Conservation (phyloP, 2,329 filamentous ascomycete species). For the Pyrenochaeta sp. region DNA sequence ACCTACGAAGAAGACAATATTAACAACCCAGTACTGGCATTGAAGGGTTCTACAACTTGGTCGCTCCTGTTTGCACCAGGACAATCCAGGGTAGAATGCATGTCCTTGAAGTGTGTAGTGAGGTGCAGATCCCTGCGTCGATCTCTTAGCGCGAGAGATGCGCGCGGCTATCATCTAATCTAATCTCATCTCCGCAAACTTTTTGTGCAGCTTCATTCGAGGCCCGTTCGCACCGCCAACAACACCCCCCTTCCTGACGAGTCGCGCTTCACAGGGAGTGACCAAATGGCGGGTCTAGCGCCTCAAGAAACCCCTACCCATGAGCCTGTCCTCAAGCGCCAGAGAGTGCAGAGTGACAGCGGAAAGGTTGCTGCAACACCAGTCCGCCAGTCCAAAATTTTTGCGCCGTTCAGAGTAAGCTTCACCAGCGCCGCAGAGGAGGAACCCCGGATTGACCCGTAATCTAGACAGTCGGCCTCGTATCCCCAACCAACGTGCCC, state of each 20-base stretch:
- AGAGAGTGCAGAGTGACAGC: constrained; percentile 35
- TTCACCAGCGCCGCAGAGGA: neutral
- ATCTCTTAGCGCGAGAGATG: constrained; percentile 26
- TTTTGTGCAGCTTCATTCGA: constrained; percentile 13
- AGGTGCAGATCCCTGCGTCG: constrained; percentile 20
- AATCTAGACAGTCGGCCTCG: constrained; percentile 84
- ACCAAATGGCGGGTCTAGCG: constrained; percentile 57
- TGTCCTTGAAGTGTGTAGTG: too few relatives aligned
- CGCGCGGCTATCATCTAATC: too few relatives aligned
- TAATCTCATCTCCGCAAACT: constrained; percentile 32
- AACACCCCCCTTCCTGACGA: neutral
- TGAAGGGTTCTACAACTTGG: too few relatives aligned
- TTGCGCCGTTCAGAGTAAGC: constrained; percentile 88
- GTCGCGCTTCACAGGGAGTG: neutral
- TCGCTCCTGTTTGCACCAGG: too few relatives aligned
- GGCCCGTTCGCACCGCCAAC: constrained; percentile 1
- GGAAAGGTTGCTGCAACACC: constrained; percentile 53
- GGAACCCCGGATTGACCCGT: constrained; percentile 10
- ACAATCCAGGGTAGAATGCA: too few relatives aligned
- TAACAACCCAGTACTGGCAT: too few relatives aligned
- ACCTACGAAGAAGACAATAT: too few relatives aligned
- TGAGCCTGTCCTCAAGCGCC: constrained; percentile 73
- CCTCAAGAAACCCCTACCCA: constrained; percentile 52
- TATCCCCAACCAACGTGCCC: constrained; percentile 88
- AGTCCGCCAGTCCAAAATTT: constrained; percentile 73